phyloP scores from a whole-genome alignment of 225 moss, liverwort and hornwort species.

The Pseudoscleropodium purum region DNA sequence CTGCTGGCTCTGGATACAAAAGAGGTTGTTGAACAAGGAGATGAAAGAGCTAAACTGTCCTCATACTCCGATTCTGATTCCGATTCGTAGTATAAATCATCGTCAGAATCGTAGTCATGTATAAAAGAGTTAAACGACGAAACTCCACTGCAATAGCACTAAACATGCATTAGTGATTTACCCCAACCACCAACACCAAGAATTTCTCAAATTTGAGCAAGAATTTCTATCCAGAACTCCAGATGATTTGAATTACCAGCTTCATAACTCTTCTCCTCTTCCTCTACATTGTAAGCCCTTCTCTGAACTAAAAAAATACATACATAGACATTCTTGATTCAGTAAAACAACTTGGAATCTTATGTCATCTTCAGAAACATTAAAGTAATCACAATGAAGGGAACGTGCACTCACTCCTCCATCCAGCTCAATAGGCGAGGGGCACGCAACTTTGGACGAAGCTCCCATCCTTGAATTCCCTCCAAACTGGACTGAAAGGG shows the following conservation, averaged over 20 bases:
- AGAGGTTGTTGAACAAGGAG: constrained; percentile 63
- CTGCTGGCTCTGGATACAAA: constrained; percentile 49
- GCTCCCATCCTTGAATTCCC: constrained; percentile 93
- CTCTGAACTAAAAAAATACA: not conserved
- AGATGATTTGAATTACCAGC: not conserved
- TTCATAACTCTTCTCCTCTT: not conserved
- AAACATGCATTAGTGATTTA: not conserved
- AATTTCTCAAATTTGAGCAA: not conserved
- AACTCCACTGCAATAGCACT: constrained; percentile 54
- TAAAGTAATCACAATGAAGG: not conserved
- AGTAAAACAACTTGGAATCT: not conserved
- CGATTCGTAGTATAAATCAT: constrained; percentile 45
- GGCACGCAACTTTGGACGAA: constrained; percentile 65
- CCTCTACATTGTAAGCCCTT: not conserved
- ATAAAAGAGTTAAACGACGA: constrained; percentile 88
- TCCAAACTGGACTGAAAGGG: constrained; percentile 74
- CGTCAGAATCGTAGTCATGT: constrained; percentile 64
- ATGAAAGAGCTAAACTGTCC: constrained; percentile 54
- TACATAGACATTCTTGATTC: not conserved
- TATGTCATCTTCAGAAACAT: not conserved
- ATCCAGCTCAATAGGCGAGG: constrained; percentile 86
- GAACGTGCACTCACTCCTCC: constrained; percentile 57
- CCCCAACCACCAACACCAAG: not conserved
- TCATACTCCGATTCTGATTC: constrained; percentile 63
- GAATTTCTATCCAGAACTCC: not conserved